Percentiles rank a stretch among this genome's conserved stretches.
Conservation (phyloP, 768 basidiomycete genomes). For the Lactarius tabidus region DNA sequence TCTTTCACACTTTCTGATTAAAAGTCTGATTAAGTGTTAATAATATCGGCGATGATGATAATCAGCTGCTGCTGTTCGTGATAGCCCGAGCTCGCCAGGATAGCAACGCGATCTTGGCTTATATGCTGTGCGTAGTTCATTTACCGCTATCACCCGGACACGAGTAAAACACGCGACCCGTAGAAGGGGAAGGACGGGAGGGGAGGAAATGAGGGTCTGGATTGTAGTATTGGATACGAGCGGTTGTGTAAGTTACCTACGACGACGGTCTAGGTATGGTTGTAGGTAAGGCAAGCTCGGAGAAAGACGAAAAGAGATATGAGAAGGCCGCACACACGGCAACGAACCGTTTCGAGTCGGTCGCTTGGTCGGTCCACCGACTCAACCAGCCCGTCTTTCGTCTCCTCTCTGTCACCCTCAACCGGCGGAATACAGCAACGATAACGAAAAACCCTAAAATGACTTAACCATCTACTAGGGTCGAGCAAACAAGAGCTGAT, state of each 20-base stretch:
- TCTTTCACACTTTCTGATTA: conserved; percentile 8
- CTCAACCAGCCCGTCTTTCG: background rate
- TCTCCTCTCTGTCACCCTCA: background rate
- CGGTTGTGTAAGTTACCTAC: background rate
- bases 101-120: conserved; percentile 7
- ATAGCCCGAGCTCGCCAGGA: background rate
- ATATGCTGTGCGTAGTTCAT: conserved; percentile 1
- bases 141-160: conserved; percentile 12
- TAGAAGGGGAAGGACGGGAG: background rate
- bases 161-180: conserved; percentile 16
- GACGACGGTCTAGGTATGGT: conserved; percentile 11
- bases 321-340: conserved; percentile 10
- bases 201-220: conserved; percentile 10
- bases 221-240: background rate
- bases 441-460: conserved; percentile 2
- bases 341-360: conserved; percentile 16
- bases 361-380: background rate
- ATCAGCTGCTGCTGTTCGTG: background rate
- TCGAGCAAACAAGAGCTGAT: background rate
- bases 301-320: background rate
- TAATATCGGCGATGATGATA: conserved; percentile 1
- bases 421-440: background rate
- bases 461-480: background rate
- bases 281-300: conserved; percentile 16
- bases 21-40: conserved; percentile 1